A percentile compares a stretch with the other conserved stretches of the same genome.
Evolutionary conservation across 1,284 basidiomycete genomes (phyloP).

Genomic region (Exobasidium rhododendri): DNA sequence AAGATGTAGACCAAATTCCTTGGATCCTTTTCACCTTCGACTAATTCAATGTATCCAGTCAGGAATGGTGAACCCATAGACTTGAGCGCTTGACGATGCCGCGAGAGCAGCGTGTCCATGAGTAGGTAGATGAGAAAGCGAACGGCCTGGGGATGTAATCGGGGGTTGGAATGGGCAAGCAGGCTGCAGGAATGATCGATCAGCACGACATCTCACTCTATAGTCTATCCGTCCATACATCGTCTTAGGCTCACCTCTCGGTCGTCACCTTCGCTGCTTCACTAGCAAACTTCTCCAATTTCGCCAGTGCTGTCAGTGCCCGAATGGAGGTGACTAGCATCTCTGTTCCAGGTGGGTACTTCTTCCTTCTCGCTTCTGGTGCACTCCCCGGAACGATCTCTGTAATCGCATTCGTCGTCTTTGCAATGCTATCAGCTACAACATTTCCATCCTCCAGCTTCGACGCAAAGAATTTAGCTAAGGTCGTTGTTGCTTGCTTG

Average conservation of each 20-base stretch:
- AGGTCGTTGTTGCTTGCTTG: slow-evolving; percentile 69
- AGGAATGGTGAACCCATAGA: slow-evolving; percentile 60
- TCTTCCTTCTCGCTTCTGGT: slow-evolving; percentile 12
- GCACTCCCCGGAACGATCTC: slow-evolving; percentile 33
- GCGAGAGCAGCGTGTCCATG: slow-evolving; percentile 73
- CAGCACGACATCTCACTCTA: background rate
- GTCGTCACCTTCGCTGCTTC: slow-evolving; percentile 68
- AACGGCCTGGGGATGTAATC: slow-evolving; percentile 73
- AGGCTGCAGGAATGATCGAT: background rate
- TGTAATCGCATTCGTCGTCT: slow-evolving; percentile 27
- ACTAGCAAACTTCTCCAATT: slow-evolving; percentile 66
- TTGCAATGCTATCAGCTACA: slow-evolving; percentile 35
- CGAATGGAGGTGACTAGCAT: slow-evolving; percentile 58
- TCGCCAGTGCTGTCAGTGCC: slow-evolving; percentile 68
- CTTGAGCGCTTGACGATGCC: slow-evolving; percentile 60
- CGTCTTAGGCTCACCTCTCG: slow-evolving; percentile 56
- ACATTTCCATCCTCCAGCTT: slow-evolving; percentile 78
- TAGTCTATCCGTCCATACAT: background rate
- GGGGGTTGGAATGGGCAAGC: slow-evolving; percentile 73
- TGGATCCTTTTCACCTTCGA: slow-evolving; percentile 95
- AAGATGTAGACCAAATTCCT: slow-evolving; percentile 88
- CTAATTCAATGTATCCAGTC: slow-evolving; percentile 71
- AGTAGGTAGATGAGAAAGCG: slow-evolving; percentile 78
- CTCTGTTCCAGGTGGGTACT: slow-evolving; percentile 29
- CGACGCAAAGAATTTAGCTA: slow-evolving; percentile 76